These are phyloP conservation scores for Plasmodium sp. DNA, from an alignment of 169 alveolate species.

Conservation along the genomic window DNA sequence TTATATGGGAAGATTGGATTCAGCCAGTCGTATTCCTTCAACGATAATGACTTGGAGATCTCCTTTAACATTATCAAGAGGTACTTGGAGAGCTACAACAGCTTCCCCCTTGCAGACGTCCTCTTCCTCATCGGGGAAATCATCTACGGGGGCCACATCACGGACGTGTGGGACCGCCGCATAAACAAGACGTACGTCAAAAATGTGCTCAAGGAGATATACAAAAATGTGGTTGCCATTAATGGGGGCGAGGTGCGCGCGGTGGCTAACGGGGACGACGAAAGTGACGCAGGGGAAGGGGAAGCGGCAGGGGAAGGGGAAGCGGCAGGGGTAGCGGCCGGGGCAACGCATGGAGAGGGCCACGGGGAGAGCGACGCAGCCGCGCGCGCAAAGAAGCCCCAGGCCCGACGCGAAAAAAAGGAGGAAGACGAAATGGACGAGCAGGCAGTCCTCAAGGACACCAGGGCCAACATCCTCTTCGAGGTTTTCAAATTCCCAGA, in stretches of 20 bases:
- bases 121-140: conserved; percentile 97
- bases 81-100: conserved; percentile 90
- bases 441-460: conserved; percentile 91
- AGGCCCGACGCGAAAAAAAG: background rate
- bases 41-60: conserved; percentile 97
- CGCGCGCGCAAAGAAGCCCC: background rate
- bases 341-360: background rate
- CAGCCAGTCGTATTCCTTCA: conserved; percentile 95
- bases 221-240: conserved; percentile 32
- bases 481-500: conserved; percentile 96
- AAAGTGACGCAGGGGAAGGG: background rate
- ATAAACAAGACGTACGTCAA: conserved; percentile 92
- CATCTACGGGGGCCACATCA: conserved; percentile 98
- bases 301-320: too few relatives aligned
- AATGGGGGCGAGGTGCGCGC: background rate
- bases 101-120: conserved; percentile 96
- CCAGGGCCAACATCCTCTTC: conserved; percentile 90
- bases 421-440: conserved; percentile 79
- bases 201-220: conserved; percentile 49
- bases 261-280: background rate
- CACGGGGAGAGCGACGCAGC: background rate
- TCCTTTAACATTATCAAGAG: conserved; percentile 95
- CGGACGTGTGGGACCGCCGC: conserved; percentile 98
- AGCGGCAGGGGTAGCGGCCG: too few relatives aligned
- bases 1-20: conserved; percentile 98